Base-by-base conservation (phyloP, 345 rosid genomes). In the Luvunga scandens region DNA sequence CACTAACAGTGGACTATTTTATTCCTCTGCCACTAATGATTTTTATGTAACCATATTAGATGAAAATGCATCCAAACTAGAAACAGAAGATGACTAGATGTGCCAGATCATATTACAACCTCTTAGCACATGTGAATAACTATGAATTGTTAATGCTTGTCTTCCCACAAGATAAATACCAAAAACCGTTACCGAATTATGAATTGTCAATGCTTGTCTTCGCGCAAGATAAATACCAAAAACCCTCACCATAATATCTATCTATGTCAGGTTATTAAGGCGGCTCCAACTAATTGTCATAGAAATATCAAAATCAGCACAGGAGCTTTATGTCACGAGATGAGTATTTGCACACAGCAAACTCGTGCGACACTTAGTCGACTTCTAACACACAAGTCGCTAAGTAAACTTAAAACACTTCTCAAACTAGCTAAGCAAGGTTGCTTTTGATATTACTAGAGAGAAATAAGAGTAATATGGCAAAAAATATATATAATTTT, bases 251-350 rank as follows among this genome's bases (percentile, higher is more conserved):
- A 6, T 63, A 24, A 0, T 38, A 10, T 68, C 31, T 18, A 34
- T 69, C 66, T 68, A 71, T 80, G 66, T 60, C 84, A 89, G 94
- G 98, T 93, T 76, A 91, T 90, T 3, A 93, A 87, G 77, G 97
- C 92, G 74, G 86, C 98, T 79, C 99, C 99, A 21, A 87, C 88
- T 25, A 91, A 89, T 81, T 95, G 94, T 92, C 14, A 81, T 95
- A 50, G 96, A 95, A 87, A 86, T 93, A 86, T 88, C 98, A 66
- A 93, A 92, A 87, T 86, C 96, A 39, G 90, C 89, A 66, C n/a
- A n/a, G n/a, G n/a, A n/a, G n/a, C n/a, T n/a, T n/a, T n/a, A n/a
- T n/a, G n/a, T n/a, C n/a, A n/a, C 31, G 31, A 30, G 31, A 30
- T 30, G 31, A 30, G 31, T 30, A 2, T 30, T 30, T 30, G 2